Conservation (phyloP, 1,284 basidiomycete genomes). For the Pterulicium gracile region DNA sequence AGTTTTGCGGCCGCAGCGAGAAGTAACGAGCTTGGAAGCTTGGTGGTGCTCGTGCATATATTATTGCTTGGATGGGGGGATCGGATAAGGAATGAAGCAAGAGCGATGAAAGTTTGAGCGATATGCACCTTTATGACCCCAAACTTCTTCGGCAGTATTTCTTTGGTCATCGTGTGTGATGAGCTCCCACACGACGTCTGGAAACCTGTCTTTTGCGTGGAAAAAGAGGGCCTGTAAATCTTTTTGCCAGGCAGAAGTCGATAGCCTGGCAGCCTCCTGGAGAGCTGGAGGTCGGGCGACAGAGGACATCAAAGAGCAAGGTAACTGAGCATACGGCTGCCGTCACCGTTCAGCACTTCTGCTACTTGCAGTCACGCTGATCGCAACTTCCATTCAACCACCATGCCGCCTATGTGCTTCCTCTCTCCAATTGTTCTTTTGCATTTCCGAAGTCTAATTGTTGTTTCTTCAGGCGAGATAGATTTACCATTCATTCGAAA, state of each 20-base stretch:
- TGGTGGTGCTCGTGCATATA: constrained; percentile 88
- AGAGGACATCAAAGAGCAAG: constrained; percentile 17
- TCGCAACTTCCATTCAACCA: too few species aligned
- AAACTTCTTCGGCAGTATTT: constrained; percentile 50
- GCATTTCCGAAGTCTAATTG: too few species aligned
- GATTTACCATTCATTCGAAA: constrained; percentile 69
- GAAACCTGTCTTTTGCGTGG: constrained; percentile 75
- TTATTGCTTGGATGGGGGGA: constrained; percentile 50
- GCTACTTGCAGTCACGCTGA: too few species aligned
- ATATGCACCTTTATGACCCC: constrained; percentile 80
- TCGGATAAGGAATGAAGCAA: constrained; percentile 4
- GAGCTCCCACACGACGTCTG: constrained; percentile 89
- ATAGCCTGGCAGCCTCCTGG: constrained; percentile 50
- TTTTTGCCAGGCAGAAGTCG: constrained; percentile 61
- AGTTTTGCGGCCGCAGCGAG: constrained; percentile 49
- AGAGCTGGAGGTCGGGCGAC: constrained; percentile 38
- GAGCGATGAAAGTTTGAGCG: constrained; percentile 3
- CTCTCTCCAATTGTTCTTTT: background rate
- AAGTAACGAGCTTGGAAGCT: constrained; percentile 82
- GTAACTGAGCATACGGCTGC: too few species aligned
- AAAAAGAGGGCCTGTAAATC: constrained; percentile 71
- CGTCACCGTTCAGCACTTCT: too few species aligned
- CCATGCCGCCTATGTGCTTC: background rate
- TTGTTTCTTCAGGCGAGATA: constrained; percentile 52
- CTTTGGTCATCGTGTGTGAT: constrained; percentile 37